These are phyloP conservation scores for Inga oerstediana DNA, from an alignment of 306 rosid species.

Conservation along the genomic window DNA sequence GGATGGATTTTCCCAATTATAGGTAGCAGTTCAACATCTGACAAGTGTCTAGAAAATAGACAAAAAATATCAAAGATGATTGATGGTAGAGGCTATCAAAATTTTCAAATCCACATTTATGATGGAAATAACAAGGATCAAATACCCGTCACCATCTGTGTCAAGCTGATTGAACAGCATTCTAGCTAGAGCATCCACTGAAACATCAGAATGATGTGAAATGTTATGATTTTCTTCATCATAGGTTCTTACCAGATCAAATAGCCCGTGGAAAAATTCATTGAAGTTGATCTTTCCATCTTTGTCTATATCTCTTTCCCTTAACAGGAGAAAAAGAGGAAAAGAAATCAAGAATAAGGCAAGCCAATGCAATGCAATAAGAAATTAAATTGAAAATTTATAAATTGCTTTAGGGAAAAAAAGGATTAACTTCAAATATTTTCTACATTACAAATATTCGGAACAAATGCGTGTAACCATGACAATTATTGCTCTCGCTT, in stretches of 20 bases:
- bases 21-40: constrained; percentile 76
- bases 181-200: constrained; percentile 80
- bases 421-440: neutral
- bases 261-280: constrained; percentile 95
- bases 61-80: constrained; percentile 31
- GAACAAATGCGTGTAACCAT: neutral
- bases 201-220: constrained; percentile 58
- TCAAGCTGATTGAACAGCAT: constrained; percentile 79
- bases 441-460: constrained; percentile 14
- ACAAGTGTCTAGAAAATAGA: constrained; percentile 57
- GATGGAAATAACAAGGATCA: constrained; percentile 23
- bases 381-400: constrained; percentile 26
- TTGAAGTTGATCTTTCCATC: constrained; percentile 92
- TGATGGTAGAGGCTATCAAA: constrained; percentile 28
- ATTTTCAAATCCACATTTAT: neutral
- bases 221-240: constrained; percentile 74
- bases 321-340: constrained; percentile 34
- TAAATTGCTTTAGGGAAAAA: constrained; percentile 5
- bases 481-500: neutral
- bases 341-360: constrained; percentile 32
- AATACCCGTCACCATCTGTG: constrained; percentile 90
- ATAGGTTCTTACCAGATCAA: constrained; percentile 92
- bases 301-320: constrained; percentile 88
- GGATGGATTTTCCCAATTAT: constrained; percentile 93
- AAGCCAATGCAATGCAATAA: neutral